Percentiles rank a stretch among this genome's conserved stretches.
phyloP scores from a whole-genome alignment of 129 eudicot species.

The Apium graveolens region DNA sequence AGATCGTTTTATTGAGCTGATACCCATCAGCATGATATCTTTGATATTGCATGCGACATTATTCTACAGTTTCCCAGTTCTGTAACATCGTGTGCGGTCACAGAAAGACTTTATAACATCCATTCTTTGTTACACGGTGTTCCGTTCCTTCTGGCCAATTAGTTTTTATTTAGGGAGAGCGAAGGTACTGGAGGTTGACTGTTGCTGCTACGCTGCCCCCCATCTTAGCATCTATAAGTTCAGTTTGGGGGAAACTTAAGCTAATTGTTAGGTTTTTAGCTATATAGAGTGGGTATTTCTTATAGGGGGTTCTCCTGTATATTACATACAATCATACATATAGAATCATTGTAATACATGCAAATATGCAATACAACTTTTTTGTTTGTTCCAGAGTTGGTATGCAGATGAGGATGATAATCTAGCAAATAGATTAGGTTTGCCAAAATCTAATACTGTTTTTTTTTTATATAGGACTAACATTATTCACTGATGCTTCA shows the following conservation, averaged over 20 bases:
- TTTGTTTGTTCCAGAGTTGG: neutral
- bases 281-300: neutral
- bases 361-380: neutral
- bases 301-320: neutral
- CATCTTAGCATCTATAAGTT: neutral
- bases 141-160: conserved; percentile 12
- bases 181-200: conserved; percentile 1
- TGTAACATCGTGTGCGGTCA: conserved; percentile 16
- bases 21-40: conserved; percentile 22
- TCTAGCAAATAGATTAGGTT: too few species aligned
- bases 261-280: neutral
- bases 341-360: neutral
- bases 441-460: neutral
- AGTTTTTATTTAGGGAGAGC: conserved; percentile 17
- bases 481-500: too few species aligned
- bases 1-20: conserved; percentile 16
- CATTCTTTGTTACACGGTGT: conserved; percentile 7
- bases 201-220: neutral
- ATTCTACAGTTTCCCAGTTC: conserved; percentile 16
- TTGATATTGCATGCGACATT: conserved; percentile 28
- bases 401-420: too few species aligned
- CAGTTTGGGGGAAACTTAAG: neutral
- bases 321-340: neutral
- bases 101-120: neutral
- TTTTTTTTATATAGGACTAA: too few species aligned